Evolutionary conservation across 192 early-diverging fungal species (phyloP).

Genomic region (Rhizophagus sp.): DNA sequence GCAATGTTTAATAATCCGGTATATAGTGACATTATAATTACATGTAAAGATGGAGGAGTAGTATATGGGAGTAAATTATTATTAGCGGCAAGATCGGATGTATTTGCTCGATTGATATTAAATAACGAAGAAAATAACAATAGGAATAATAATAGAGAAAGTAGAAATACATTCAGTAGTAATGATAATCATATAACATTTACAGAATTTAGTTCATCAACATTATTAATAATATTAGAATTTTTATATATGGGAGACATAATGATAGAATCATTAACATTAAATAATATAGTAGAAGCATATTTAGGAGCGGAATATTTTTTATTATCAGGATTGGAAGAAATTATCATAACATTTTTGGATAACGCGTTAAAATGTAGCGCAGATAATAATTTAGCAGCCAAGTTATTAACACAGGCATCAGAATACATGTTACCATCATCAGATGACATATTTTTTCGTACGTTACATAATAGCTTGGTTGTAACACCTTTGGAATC

Average conservation of each 20-base stretch:
- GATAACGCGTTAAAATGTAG: constrained; percentile 16
- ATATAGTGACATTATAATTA: constrained; percentile 10
- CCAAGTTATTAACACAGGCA: constrained; percentile 11
- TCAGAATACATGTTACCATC: constrained; percentile 8
- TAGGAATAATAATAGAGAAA: not conserved
- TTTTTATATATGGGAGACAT: constrained; percentile 27
- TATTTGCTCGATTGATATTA: constrained; percentile 1
- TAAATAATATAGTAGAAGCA: constrained; percentile 12
- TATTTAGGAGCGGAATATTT: constrained; percentile 24
- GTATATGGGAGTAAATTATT: constrained; percentile 7
- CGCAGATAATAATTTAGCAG: constrained; percentile 7
- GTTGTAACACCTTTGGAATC: not conserved
- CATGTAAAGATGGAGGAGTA: not conserved
- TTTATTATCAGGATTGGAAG: not conserved
- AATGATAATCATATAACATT: constrained; percentile 10
- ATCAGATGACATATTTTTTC: constrained; percentile 6
- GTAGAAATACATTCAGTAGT: not conserved
- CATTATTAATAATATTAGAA: constrained; percentile 21
- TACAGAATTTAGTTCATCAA: constrained; percentile 5
- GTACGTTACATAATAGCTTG: not conserved
- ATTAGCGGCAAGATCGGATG: constrained; percentile 21
- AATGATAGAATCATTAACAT: not conserved
- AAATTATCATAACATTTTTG: constrained; percentile 10
- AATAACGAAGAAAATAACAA: not conserved
- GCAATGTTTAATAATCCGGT: constrained; percentile 5